phyloP scores from a whole-genome alignment of 768 basidiomycete species.

The Boletus subcaerulescens region DNA sequence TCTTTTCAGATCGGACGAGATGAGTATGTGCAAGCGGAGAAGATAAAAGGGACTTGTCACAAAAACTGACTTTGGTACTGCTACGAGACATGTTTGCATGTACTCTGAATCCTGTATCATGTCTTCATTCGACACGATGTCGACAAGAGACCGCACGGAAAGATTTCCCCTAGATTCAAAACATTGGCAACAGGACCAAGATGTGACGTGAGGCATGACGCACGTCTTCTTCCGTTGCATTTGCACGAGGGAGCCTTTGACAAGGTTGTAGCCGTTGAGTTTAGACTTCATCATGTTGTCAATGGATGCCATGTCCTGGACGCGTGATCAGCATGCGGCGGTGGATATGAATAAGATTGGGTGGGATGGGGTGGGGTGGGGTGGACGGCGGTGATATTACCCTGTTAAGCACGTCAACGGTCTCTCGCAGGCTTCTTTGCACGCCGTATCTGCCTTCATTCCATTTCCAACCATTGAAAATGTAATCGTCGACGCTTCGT shows the following conservation, averaged over 20 bases:
- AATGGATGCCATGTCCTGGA: slow-evolving; percentile 85
- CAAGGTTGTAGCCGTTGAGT: slow-evolving; percentile 86
- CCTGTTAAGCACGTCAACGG: slow-evolving; percentile 83
- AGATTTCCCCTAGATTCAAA: slow-evolving; percentile 74
- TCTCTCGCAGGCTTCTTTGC: slow-evolving; percentile 77
- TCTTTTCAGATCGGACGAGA: slow-evolving; percentile 40
- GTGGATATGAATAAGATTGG: slow-evolving; percentile 14
- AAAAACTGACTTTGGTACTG: slow-evolving; percentile 81
- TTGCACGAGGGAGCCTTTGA: slow-evolving; percentile 87
- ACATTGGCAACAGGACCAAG: slow-evolving; percentile 5
- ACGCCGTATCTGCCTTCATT: slow-evolving; percentile 88
- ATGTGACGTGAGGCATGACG: slow-evolving; percentile 20
- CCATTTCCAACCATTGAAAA: slow-evolving; percentile 87
- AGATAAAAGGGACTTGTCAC: slow-evolving; percentile 1
- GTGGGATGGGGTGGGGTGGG: slow-evolving; percentile 8
- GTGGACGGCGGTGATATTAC: slow-evolving; percentile 39
- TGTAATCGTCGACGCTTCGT: slow-evolving; percentile 70
- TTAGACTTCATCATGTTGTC: slow-evolving; percentile 94
- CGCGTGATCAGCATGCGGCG: slow-evolving; percentile 24
- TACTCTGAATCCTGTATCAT: slow-evolving; percentile 91
- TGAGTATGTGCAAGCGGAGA: slow-evolving; percentile 9
- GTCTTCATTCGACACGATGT: slow-evolving; percentile 78
- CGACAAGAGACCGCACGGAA: slow-evolving; percentile 83
- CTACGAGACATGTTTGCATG: slow-evolving; percentile 87
- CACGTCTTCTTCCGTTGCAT: slow-evolving; percentile 95